Conservation (phyloP, 2,329 filamentous ascomycete genomes). For the Metarhizium humberi region DNA sequence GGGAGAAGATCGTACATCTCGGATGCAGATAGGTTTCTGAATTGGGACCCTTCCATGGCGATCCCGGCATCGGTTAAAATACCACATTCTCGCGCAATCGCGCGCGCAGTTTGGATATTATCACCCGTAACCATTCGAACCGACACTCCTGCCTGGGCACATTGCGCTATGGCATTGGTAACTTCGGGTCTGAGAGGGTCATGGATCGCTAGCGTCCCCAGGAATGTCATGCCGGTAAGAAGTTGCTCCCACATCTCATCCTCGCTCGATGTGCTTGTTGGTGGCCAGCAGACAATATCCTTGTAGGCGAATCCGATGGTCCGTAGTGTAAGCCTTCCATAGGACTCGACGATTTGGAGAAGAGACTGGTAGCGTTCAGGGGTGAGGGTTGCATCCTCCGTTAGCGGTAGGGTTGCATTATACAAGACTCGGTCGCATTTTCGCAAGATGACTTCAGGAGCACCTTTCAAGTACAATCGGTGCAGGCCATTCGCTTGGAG, state of each 20-base stretch:
- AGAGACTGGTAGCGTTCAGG: not conserved
- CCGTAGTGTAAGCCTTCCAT: slow-evolving; percentile 55
- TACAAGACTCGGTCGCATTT: slow-evolving; percentile 32
- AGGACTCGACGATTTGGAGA: slow-evolving; percentile 43
- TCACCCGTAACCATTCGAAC: slow-evolving; percentile 50
- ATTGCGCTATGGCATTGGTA: slow-evolving; percentile 38
- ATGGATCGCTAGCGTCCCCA: slow-evolving; percentile 58
- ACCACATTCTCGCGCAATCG: slow-evolving; percentile 46
- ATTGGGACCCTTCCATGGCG: slow-evolving; percentile 9
- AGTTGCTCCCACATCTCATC: slow-evolving; percentile 19
- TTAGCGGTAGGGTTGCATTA: slow-evolving; percentile 16
- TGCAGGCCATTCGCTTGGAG: slow-evolving; percentile 30
- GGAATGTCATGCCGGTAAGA: slow-evolving; percentile 56
- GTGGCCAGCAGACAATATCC: slow-evolving; percentile 65
- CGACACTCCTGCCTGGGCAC: slow-evolving; percentile 43
- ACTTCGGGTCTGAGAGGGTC: slow-evolving; percentile 54
- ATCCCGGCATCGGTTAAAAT: slow-evolving; percentile 27
- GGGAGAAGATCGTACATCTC: slow-evolving; percentile 45
- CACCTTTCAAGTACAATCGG: slow-evolving; percentile 45
- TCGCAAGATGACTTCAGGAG: slow-evolving; percentile 41
- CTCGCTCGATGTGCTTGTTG: slow-evolving; percentile 47
- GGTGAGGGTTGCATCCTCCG: not conserved
- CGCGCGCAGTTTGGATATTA: slow-evolving; percentile 41
- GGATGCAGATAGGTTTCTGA: not conserved
- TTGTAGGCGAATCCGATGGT: slow-evolving; percentile 68